phyloP scores from a whole-genome alignment of 2,329 filamentous ascomycete genomes.

The Xylariaceae sp. region DNA sequence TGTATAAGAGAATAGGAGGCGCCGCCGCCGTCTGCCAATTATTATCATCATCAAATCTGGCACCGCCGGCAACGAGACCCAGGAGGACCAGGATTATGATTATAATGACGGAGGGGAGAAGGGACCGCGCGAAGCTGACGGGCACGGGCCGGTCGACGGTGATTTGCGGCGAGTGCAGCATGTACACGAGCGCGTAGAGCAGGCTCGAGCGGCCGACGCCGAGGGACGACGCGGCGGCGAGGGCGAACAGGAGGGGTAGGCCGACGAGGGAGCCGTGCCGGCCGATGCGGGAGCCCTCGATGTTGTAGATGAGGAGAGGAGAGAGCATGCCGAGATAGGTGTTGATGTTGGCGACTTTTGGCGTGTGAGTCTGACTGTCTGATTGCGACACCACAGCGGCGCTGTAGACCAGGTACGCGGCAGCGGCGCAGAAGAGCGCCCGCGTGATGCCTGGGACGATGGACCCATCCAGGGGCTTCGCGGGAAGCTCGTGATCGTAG shows the following conservation, averaged over 20 bases:
- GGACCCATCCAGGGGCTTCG: slow-evolving; percentile 3
- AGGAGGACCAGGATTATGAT: slow-evolving; percentile 19
- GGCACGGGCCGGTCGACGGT: slow-evolving; percentile 13
- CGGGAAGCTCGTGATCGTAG: slow-evolving; percentile 18
- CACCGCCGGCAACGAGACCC: no score
- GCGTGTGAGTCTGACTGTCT: no score
- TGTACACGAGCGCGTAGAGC: slow-evolving; percentile 10
- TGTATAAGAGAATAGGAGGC: no score
- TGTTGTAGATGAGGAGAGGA: slow-evolving; percentile 20
- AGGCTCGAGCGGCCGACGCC: slow-evolving; percentile 15
- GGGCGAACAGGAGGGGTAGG: slow-evolving; percentile 14
- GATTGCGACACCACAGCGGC: no score
- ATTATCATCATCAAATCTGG: no score
- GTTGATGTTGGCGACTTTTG: no score
- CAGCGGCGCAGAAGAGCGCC: background rate
- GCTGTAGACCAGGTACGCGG: background rate
- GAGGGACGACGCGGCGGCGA: slow-evolving; percentile 6
- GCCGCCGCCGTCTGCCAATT: slow-evolving; percentile 10
- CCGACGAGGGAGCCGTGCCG: slow-evolving; percentile 13
- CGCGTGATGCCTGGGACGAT: background rate
- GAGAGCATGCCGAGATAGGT: slow-evolving; percentile 19
- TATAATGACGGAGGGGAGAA: slow-evolving; percentile 14
- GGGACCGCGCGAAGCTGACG: slow-evolving; percentile 11
- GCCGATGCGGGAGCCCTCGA: slow-evolving; percentile 22
- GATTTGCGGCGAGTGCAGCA: slow-evolving; percentile 2